Percentiles rank a stretch among this genome's conserved stretches.
These are phyloP conservation scores for Ophiobolus disseminans DNA, from an alignment of 2,329 filamentous ascomycete species.

Conservation along the genomic window DNA sequence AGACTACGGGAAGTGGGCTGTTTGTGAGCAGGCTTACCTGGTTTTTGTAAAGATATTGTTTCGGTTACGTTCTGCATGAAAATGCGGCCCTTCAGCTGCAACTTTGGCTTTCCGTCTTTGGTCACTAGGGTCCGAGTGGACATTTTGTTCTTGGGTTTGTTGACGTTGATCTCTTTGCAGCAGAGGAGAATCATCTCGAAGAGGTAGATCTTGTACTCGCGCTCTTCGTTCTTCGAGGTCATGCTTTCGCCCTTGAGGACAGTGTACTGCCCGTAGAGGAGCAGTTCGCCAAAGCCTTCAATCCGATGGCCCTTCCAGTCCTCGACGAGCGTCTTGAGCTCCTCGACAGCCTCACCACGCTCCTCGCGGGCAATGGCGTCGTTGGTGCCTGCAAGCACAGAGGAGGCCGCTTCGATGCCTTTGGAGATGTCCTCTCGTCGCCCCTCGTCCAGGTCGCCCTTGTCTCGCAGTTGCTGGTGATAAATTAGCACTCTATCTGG, in stretches of 20 bases:
- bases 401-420: slow-evolving; percentile 82
- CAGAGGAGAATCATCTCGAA: slow-evolving; percentile 95
- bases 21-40: slow-evolving; percentile 62
- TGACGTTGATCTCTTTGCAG: slow-evolving; percentile 91
- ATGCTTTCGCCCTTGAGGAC: slow-evolving; percentile 83
- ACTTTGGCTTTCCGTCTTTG: slow-evolving; percentile 74
- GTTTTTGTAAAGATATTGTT: slow-evolving; percentile 84
- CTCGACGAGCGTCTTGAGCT: slow-evolving; percentile 82
- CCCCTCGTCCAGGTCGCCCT: slow-evolving; percentile 74
- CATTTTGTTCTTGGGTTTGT: slow-evolving; percentile 75
- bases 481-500: slow-evolving; percentile 7
- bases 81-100: slow-evolving; percentile 95
- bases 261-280: slow-evolving; percentile 88
- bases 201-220: slow-evolving; percentile 98
- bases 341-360: slow-evolving; percentile 80
- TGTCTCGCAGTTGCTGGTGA: slow-evolving; percentile 80
- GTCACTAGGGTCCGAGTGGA: slow-evolving; percentile 73
- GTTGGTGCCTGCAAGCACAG: slow-evolving; percentile 84
- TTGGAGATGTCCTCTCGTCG: slow-evolving; percentile 74
- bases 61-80: slow-evolving; percentile 99
- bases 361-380: slow-evolving; percentile 89
- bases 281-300: slow-evolving; percentile 86
- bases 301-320: slow-evolving; percentile 96
- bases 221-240: slow-evolving; percentile 80
- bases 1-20: slow-evolving; percentile 2